Evolutionary conservation across 768 basidiomycete genomes (phyloP), one percentile per base, ranked within the genome.

Genomic region (Serendipita sp.): DNA sequence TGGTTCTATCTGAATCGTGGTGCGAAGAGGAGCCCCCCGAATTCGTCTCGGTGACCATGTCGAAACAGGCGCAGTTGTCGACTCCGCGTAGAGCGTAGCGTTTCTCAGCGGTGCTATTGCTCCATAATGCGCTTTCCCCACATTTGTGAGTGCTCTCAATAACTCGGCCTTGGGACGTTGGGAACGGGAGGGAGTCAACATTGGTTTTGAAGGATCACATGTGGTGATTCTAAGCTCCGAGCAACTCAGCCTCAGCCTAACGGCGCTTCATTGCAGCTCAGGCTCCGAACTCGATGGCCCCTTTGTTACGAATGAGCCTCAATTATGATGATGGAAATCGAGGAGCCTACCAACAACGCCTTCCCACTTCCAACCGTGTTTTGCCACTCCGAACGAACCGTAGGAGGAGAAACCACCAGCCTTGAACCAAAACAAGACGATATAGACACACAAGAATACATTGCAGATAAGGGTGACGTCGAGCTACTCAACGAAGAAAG

Each of bases 171-270:
- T 58, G 16, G 13, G n/a, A 17, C 30, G 53, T 22, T 22, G 30
- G 53, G 53, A 58, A n/a, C 53, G 53, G 13, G 53, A 58, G 28
- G 53, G 31, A 2, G 53, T 58, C 53, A 58, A 58, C 53, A 58
- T 58, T 58, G 53, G 45, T 48, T 48, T 48, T n/a, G n/a, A n/a
- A 31, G 3, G 22, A 31, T 58, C 53, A 58, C 53, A 33, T 58
- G 53, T 22, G 20, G 45, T 48, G 20, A 28, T 20, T 48, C 26
- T n/a, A 28, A 28, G 26, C 26, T 28, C 45, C 20, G 45, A 28
- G 45, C 45, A 28, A 48, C 20, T 48, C 20, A 48, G 45, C 45
- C n/a, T n/a, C n/a, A n/a, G n/a, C n/a, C n/a, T n/a, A n/a, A n/a
- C n/a, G n/a, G 34, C 5, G 34, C 34, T 14, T 38, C 7, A 38